Evolutionary conservation across 2,329 filamentous ascomycete species (phyloP), one percentile per base, ranked within the genome.

Genomic region (Penicillium expansum): DNA sequence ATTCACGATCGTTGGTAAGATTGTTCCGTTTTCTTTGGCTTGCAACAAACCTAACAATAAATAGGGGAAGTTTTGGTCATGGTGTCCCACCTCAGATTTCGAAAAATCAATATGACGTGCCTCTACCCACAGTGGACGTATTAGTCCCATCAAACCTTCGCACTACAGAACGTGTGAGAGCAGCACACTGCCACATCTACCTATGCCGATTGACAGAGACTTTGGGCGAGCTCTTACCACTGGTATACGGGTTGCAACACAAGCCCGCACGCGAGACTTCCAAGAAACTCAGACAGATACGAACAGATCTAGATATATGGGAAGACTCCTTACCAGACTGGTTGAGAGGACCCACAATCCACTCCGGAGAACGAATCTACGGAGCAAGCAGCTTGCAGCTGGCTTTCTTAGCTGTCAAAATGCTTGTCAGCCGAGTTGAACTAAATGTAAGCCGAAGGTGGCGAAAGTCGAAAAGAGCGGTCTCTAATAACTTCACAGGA

Each of bases 41-140:
- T 32, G 32, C 11, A 14, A 27, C 4, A 29, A 14, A 18, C 41
- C 60, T 71, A 48, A 73, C 52, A 51, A 48, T 38, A 24, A 35
- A 33, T 48, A 78, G 77, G 80, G 77, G 80, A 52, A 83, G 81
- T 61, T 79, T 83, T 52, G 80, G 80, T 5, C 82, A 84, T 62
- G 82, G 82, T 5, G 79, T 81, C 3, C 82, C 82, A 20, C 80
- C 82, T 4, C 78, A 82, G 48, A 79, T 83, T 11, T 72, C 76
- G 3, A 79, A 79, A 56, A 77, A 77, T 24, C 81, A 83, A 62
- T 83, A 83, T 61, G 81, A 85, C 59, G 82, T 84, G 14, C 81
- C 82, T 16, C 65, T 82, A 41, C 82, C 82, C 4, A 79, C 77
- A 0, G 67, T 80, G 6, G 73, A 77, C 20, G 67, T 77, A 55